A percentile compares a stretch with the other conserved stretches of the same genome.
phyloP scores from a whole-genome alignment of 1,284 basidiomycete species.

The Chondrostereum purpureum region DNA sequence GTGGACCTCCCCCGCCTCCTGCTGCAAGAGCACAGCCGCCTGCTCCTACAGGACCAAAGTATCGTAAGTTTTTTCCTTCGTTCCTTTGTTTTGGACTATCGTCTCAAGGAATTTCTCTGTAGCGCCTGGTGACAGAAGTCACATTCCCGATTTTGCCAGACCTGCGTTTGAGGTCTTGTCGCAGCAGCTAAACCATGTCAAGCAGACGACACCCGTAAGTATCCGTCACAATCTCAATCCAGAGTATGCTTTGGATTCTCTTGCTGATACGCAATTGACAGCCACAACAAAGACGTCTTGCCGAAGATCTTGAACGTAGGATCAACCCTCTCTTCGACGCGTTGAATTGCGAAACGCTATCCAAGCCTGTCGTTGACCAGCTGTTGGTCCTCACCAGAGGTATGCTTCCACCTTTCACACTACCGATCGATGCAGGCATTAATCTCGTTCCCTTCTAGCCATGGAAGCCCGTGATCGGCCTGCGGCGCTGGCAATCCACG shows the following conservation, averaged over 20 bases:
- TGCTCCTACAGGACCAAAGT: slow-evolving; percentile 66
- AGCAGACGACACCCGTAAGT: slow-evolving; percentile 66
- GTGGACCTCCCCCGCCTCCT: slow-evolving; percentile 9
- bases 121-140: slow-evolving; percentile 88
- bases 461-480: slow-evolving; percentile 70
- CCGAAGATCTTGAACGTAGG: slow-evolving; percentile 85
- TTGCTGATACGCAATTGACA: slow-evolving; percentile 21
- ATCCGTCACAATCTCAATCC: slow-evolving; percentile 10
- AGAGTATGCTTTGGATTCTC: background rate
- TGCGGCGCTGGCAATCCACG: slow-evolving; percentile 69
- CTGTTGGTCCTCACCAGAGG: slow-evolving; percentile 64
- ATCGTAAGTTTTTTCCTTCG: slow-evolving; percentile 55
- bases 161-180: slow-evolving; percentile 68
- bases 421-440: too few relatives aligned
- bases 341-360: slow-evolving; percentile 85
- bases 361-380: slow-evolving; percentile 64
- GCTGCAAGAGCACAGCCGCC: slow-evolving; percentile 21
- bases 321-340: slow-evolving; percentile 86
- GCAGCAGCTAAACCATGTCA: slow-evolving; percentile 57
- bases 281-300: slow-evolving; percentile 79
- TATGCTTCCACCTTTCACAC: too few relatives aligned
- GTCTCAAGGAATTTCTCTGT: too few relatives aligned
- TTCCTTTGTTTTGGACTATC: slow-evolving; percentile 3
- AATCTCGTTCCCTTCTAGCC: slow-evolving; percentile 38
- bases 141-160: slow-evolving; percentile 72